These are phyloP conservation scores for Globisporangium sylvaticum DNA, from an alignment of 352 stramenopile genomes.

Conservation along the genomic window DNA sequence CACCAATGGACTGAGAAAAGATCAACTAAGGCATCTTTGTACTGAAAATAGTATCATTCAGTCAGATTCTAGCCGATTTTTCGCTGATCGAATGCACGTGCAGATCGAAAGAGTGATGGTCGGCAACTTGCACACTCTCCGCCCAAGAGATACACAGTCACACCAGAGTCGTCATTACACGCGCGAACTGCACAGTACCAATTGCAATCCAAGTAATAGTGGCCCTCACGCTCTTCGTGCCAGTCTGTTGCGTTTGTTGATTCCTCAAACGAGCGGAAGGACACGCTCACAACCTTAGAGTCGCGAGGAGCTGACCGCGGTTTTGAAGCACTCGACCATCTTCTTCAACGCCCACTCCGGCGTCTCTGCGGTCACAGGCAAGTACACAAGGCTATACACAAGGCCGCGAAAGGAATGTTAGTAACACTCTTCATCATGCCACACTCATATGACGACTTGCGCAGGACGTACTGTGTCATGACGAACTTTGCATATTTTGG, in stretches of 20 bases:
- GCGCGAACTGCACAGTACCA: neutral
- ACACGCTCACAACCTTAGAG: conserved; percentile 10
- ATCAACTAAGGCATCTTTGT: too few species aligned
- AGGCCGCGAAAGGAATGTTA: neutral
- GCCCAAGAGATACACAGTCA: neutral
- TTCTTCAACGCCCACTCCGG: conserved; percentile 76
- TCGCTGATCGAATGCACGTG: neutral
- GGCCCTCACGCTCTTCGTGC: neutral
- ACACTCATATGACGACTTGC: neutral
- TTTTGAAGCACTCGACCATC: conserved; percentile 62
- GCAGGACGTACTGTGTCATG: conserved; percentile 55
- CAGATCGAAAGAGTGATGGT: neutral
- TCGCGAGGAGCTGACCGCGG: conserved; percentile 35
- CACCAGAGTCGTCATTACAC: neutral
- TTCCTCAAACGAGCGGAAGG: neutral
- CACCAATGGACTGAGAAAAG: too few species aligned
- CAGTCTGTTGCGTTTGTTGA: neutral
- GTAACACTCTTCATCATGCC: neutral
- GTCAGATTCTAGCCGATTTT: neutral
- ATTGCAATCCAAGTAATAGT: neutral
- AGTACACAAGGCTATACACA: conserved; percentile 56
- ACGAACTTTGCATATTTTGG: conserved; percentile 61
- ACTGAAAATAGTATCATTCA: neutral
- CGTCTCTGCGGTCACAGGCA: conserved; percentile 73
- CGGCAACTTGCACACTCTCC: neutral